Conservation (phyloP, 192 early-diverging fungal genomes). For the Coemansia sp. region DNA sequence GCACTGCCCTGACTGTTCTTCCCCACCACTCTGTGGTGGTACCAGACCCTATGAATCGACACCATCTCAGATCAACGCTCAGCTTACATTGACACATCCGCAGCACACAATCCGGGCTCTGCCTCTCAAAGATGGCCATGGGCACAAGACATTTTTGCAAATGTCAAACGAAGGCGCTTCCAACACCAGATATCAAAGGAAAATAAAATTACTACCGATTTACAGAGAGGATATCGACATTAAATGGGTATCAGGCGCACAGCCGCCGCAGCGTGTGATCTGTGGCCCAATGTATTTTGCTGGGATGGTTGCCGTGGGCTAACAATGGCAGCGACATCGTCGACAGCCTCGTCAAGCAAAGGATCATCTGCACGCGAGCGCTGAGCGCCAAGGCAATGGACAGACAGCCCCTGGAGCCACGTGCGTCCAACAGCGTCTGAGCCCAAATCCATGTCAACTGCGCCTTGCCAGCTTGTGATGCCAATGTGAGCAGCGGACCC, state of each 20-base stretch:
- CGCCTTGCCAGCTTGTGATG: slow-evolving; percentile 14
- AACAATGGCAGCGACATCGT: slow-evolving; percentile 1
- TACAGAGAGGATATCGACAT: neutral
- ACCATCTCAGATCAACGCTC: neutral
- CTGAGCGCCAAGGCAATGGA: neutral
- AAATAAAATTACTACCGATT: neutral
- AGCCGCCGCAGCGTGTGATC: slow-evolving; percentile 18
- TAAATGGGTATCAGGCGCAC: slow-evolving; percentile 20
- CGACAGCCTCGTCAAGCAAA: neutral
- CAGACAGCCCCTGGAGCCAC: slow-evolving; percentile 10
- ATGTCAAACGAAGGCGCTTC: neutral
- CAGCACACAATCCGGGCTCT: neutral
- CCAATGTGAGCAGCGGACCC: slow-evolving; percentile 4
- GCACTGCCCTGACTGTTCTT: neutral
- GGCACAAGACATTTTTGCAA: neutral
- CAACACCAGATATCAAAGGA: neutral
- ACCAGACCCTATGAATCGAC: neutral
- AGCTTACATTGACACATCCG: neutral
- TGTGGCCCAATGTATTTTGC: neutral
- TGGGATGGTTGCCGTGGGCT: neutral
- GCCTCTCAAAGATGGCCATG: neutral
- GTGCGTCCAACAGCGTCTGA: slow-evolving; percentile 10
- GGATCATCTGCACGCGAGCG: neutral
- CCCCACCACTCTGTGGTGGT: neutral
- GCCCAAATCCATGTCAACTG: slow-evolving; percentile 37